Evolutionary conservation across 805 yeast species (phyloP).

Genomic region (Nakazawaea holstii): DNA sequence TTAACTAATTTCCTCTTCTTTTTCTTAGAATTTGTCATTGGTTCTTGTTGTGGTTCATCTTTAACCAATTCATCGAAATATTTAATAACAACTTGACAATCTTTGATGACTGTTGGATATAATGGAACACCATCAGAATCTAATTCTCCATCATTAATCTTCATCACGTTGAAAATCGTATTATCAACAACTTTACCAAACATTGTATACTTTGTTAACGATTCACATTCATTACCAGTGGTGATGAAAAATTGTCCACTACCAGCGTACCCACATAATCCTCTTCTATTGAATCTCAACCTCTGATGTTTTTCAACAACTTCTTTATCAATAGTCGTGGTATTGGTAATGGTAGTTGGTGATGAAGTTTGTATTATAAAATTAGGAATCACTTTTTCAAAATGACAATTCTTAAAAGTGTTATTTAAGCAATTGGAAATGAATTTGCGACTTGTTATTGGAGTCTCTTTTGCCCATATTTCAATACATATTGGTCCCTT

Average conservation of each 20-base stretch:
- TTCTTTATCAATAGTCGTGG: not conserved
- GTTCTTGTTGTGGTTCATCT: not conserved
- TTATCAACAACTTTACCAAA: conserved; percentile 59
- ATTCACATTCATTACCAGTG: conserved; percentile 31
- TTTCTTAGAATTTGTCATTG: not conserved
- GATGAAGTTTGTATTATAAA: conserved; percentile 12
- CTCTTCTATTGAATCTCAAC: conserved; percentile 44
- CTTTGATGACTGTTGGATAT: conserved; percentile 43
- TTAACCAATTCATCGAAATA: conserved; percentile 41
- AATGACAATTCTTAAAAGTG: conserved; percentile 32
- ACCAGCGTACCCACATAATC: conserved; percentile 41
- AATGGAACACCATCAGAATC: conserved; percentile 38
- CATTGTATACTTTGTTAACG: conserved; percentile 35
- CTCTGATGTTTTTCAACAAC: conserved; percentile 46
- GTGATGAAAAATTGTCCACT: conserved; percentile 46
- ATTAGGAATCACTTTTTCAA: conserved; percentile 33
- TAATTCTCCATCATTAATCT: conserved; percentile 44
- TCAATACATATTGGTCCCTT: conserved; percentile 58
- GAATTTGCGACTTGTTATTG: conserved; percentile 41
- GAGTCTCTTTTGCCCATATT: conserved; percentile 66
- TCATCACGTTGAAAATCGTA: conserved; percentile 45
- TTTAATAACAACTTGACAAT: conserved; percentile 35
- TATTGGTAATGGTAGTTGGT: not conserved
- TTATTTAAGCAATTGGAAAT: conserved; percentile 42
- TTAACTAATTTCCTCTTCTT: too few relatives aligned